Evolutionary conservation across 164 flowering plant genomes (phyloP), one percentile per base, ranked within the genome.

Genomic region (Stephania cephalantha): DNA sequence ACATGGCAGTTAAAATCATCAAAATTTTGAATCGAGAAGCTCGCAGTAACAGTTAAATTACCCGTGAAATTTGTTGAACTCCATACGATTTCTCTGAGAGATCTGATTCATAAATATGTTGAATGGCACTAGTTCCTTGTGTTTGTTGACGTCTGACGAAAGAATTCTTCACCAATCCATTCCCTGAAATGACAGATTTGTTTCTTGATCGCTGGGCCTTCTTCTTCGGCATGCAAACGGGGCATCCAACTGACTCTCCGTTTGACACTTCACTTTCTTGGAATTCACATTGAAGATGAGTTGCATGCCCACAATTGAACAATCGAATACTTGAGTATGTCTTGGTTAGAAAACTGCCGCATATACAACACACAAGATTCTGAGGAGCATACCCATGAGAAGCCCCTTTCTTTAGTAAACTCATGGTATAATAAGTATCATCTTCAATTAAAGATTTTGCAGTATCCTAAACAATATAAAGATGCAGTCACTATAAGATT

Each of bases 391-490:
- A 92, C 1, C 94, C 98, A 86, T 94, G 98, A 79, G 97, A 87
- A 69, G 94, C 97, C 1, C 94, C 99, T 71, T 87, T 93, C 87
- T 84, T 95, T 22, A 95, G 93, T 73, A 92, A 75, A 82, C 88
- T 92, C 97, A 94, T 87, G 65, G 95, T 89, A 76, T 92, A 94
- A 78, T 83, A 95, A 18, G 95, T 86, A 79, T 95, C 99, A 77
- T 91, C 97, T 81, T 95, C 99, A 68, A 95, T 95, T 86, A 95
- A 78, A 50, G 91, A 88, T 79, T 92, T 95, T 69, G 98, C 99
- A 76, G 98, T 90, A 78, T 90, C 99, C 99, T 95, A 72, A 50
- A 45, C 11, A 79, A 12, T 73, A 46, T 9, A 63, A 52, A 52
- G 29, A 25, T 45, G 1, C 68, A 67, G 71, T 67, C n/a, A 35